Evolutionary conservation across 257 asterid species (phyloP), one percentile per base, ranked within the genome.

Genomic region (Solanum medicagineum): DNA sequence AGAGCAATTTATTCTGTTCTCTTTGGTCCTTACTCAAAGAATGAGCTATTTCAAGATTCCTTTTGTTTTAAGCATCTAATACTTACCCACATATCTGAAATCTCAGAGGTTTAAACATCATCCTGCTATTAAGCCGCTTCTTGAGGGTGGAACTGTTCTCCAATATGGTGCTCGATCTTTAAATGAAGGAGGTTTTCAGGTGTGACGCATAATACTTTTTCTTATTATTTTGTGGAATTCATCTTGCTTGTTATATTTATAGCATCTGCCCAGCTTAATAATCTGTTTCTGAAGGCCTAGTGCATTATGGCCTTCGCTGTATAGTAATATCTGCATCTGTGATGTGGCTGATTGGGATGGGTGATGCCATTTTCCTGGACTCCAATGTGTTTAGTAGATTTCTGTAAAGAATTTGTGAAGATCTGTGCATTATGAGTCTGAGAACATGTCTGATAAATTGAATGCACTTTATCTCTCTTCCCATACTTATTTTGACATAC

Each of bases 101-200:
- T 57, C 66, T 84, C 97, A 96, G 99, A 96, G 88, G 93, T 91
- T 96, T 83, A 96, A 96, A 91, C 93, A 90, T 86, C 99, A 96
- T 88, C 97, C 97, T 80, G 93, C 96, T 53, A 94, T 96, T 87
- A 91, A 89, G 87, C 92, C 95, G 88, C 89, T 96, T 86, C 97
- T 96, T 81, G 95, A 94, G 88, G 97, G 98, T 60, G 98, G 98
- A 83, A 90, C 90, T 0, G 93, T 91, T 84, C 96, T 96, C 26
- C 97, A 96, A 87, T 95, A 95, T 87, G 99, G 99, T 87, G 99
- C 99, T 88, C 98, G 98, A 74, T 89, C 96, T 74, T 90, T 96
- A 82, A 96, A 95, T 83, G 99, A 96, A 95, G 99, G 99, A 5
- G 99, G 99, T 75, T 96, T 89, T 91, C 99, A 96, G 98, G 99